phyloP scores from a whole-genome alignment of 148 eudicot genomes.

The Vaccinium vitisidaea region DNA sequence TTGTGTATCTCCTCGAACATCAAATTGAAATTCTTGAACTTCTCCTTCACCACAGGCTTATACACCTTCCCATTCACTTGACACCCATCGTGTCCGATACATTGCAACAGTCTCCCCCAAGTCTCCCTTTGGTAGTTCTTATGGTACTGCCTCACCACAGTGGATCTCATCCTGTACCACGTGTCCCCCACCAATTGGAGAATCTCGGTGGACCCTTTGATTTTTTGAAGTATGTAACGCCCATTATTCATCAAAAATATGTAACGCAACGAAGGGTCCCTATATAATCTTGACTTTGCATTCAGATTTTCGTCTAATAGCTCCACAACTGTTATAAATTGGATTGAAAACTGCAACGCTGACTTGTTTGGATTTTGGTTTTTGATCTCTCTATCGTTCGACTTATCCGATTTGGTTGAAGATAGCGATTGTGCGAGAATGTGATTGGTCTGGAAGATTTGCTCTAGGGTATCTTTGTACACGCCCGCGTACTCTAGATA shows the following conservation, averaged over 20 bases:
- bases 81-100: slow-evolving; percentile 63
- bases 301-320: slow-evolving; percentile 58
- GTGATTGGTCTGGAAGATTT: slow-evolving; percentile 46
- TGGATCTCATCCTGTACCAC: slow-evolving; percentile 54
- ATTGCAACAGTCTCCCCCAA: slow-evolving; percentile 57
- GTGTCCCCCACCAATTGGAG: slow-evolving; percentile 54
- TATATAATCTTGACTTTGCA: slow-evolving; percentile 65
- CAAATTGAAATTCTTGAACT: slow-evolving; percentile 63
- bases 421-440: slow-evolving; percentile 5
- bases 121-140: slow-evolving; percentile 84
- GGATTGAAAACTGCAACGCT: slow-evolving; percentile 40
- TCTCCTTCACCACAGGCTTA: slow-evolving; percentile 67
- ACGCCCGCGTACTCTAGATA: slow-evolving; percentile 69
- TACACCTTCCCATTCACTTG: slow-evolving; percentile 56
- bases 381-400: background rate
- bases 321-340: slow-evolving; percentile 41
- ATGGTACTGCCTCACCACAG: slow-evolving; percentile 67
- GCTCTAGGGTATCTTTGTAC: slow-evolving; percentile 57
- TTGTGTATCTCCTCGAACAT: slow-evolving; percentile 77
- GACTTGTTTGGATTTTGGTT: background rate
- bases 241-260: slow-evolving; percentile 88
- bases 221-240: slow-evolving; percentile 70
- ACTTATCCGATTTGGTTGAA: slow-evolving; percentile 12
- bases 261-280: slow-evolving; percentile 50
- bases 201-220: slow-evolving; percentile 64